Percentiles rank a stretch among this genome's conserved stretches.
phyloP scores from a whole-genome alignment of 1,139 yeast genomes.

The Magnusiomyces suaveolens region DNA sequence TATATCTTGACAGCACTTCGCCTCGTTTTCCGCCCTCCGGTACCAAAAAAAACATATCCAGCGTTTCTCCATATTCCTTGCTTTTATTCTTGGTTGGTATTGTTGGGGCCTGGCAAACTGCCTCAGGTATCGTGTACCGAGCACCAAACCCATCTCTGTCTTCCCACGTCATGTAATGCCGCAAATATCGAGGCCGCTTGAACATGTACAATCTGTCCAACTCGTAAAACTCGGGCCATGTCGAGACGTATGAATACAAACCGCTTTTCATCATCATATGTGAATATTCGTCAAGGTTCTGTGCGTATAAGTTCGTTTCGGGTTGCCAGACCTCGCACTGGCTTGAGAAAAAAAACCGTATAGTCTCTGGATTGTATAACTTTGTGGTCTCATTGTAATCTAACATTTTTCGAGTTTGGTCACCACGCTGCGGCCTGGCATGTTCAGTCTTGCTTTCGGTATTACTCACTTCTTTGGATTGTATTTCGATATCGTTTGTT shows the following conservation, averaged over 20 bases:
- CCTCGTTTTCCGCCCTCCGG: constrained; percentile 13
- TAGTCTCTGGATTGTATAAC: not conserved
- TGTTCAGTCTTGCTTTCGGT: too few species aligned
- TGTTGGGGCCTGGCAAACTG: constrained; percentile 6
- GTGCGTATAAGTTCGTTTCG: not conserved
- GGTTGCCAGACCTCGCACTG: constrained; percentile 10
- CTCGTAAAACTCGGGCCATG: constrained; percentile 31
- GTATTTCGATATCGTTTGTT: too few species aligned
- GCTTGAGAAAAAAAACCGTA: constrained; percentile 6
- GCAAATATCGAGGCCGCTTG: constrained; percentile 21
- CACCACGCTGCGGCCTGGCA: too few species aligned
- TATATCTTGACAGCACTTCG: constrained; percentile 7
- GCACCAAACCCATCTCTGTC: constrained; percentile 6
- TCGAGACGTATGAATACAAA: constrained; percentile 25
- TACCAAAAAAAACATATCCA: constrained; percentile 6
- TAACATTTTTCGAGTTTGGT: too few species aligned
- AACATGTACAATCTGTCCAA: constrained; percentile 26
- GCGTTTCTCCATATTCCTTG: constrained; percentile 8
- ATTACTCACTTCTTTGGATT: too few species aligned
- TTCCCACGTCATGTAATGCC: not conserved
- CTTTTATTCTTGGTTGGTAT: not conserved
- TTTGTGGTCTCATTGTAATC: not conserved
- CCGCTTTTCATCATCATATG: not conserved
- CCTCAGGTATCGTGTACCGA: constrained; percentile 10
- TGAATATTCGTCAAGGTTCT: not conserved